Evolutionary conservation across 176 grass and related monocot genomes (phyloP).

Genomic region (Coix lacrymajobi): DNA sequence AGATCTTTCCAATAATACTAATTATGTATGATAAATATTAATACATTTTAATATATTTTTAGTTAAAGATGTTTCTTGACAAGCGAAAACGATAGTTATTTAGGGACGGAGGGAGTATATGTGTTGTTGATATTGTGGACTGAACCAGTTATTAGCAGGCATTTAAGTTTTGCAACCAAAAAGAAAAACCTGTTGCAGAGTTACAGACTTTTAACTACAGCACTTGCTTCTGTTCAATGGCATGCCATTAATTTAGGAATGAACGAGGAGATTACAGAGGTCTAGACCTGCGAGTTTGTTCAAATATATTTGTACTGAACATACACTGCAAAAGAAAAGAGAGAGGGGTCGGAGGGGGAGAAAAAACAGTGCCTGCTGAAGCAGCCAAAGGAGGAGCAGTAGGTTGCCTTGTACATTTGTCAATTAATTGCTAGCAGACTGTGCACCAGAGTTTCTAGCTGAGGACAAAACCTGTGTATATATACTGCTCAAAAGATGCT

Average conservation of each 20-base stretch:
- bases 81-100: no score
- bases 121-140: background rate
- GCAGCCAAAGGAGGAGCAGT: constrained; percentile 39
- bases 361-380: constrained; percentile 18
- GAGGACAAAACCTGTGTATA: constrained; percentile 73
- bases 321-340: constrained; percentile 3
- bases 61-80: no score
- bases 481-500: constrained; percentile 71
- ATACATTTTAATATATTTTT: no score
- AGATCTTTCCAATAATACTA: no score
- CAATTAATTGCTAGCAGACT: constrained; percentile 54
- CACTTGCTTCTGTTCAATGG: background rate
- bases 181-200: background rate
- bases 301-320: constrained; percentile 14
- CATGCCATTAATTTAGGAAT: background rate
- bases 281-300: background rate
- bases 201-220: no score
- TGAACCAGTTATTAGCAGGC: background rate
- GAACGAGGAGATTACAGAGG: no score
- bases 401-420: constrained; percentile 43
- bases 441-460: constrained; percentile 47
- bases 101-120: no score
- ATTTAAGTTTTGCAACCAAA: background rate
- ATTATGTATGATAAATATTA: no score
- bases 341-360: background rate